phyloP scores from a whole-genome alignment of 2,329 filamentous ascomycete species.

The Plectosphaerella sp. region DNA sequence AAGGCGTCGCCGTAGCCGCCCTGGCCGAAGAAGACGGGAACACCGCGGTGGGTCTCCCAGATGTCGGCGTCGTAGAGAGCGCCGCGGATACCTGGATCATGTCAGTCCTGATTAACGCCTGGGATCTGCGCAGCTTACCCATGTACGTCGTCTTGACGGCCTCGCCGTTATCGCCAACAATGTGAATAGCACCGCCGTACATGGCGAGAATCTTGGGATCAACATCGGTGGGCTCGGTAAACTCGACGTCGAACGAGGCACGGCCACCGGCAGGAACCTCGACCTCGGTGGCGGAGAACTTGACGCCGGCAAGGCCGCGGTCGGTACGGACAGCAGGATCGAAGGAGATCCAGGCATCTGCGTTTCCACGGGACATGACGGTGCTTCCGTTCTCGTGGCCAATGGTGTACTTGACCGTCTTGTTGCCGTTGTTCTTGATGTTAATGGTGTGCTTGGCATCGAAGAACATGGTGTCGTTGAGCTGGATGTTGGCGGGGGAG shows the following conservation, averaged over 20 bases:
- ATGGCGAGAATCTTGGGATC: conserved; percentile 14
- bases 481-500: conserved; percentile 47
- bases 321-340: conserved; percentile 26
- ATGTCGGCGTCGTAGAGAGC: conserved; percentile 25
- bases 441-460: conserved; percentile 42
- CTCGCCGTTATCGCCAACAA: conserved; percentile 18
- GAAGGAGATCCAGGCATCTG: conserved; percentile 17
- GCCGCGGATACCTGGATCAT: conserved; percentile 17
- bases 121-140: background rate
- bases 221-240: conserved; percentile 23
- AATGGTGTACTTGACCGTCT: conserved; percentile 45
- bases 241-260: conserved; percentile 38
- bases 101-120: background rate
- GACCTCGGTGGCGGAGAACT: conserved; percentile 35
- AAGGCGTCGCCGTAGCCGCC: conserved; percentile 32
- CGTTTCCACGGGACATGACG: conserved; percentile 42
- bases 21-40: conserved; percentile 24
- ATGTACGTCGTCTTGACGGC: conserved; percentile 16
- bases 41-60: conserved; percentile 13
- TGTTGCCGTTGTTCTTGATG: conserved; percentile 47
- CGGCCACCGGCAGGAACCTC: conserved; percentile 34
- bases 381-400: conserved; percentile 44
- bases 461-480: conserved; percentile 60
- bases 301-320: conserved; percentile 32
- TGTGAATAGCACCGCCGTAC: conserved; percentile 18